Base-by-base conservation (phyloP, 2,329 filamentous ascomycete genomes). In the Diaporthe aspalathi region DNA sequence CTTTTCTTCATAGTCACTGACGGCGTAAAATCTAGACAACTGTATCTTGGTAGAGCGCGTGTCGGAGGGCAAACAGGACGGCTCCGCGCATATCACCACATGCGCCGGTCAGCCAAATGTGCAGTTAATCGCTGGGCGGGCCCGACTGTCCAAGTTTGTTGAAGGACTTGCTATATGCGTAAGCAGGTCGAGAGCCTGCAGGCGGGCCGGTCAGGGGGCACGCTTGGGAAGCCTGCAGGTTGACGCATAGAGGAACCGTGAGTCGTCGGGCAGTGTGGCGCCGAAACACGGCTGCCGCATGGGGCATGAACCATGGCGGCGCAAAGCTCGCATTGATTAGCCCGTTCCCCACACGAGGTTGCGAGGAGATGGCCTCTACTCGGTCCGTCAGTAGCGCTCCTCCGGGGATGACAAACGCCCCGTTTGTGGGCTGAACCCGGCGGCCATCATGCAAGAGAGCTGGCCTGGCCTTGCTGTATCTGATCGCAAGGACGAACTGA, bases 311-410 rank as follows among this genome's bases (percentile, higher is more conserved):
- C 56, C 56, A 63, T 32, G 40, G 57, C 57, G 24, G 43, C 57
- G 27, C 35, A 63, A 63, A 22, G 43, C 40, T 63, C 57, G 57
- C 57, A 63, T 63, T 47, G 57, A 63, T 49, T 49, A 47, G 43
- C 57, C 57, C 17, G 20, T 32, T 63, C n/a, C 43, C 20, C 17
- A 16, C 11, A 5, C 40, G 5, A 35, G 24, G 57, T 63, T 63
- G 57, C 57, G 57, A 63, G 57, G 16, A 14, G 27, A 27, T 47
- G 43, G 57, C 40, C 57, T 22, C 40, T 47, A 43, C 40, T 17
- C 20, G 5, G 57, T 49, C 20, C 40, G 40, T 45, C 40, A 45
- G 40, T 63, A 63, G 57, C 57, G 57, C 38, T 14, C 27, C 16
- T 20, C 27, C 57, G 43, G 11, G 20, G 40, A 22, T n/a, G 43